Evolutionary conservation across 805 yeast species (phyloP), one percentile per base, ranked within the genome.

Genomic region (Metschnikowia vanudenii): DNA sequence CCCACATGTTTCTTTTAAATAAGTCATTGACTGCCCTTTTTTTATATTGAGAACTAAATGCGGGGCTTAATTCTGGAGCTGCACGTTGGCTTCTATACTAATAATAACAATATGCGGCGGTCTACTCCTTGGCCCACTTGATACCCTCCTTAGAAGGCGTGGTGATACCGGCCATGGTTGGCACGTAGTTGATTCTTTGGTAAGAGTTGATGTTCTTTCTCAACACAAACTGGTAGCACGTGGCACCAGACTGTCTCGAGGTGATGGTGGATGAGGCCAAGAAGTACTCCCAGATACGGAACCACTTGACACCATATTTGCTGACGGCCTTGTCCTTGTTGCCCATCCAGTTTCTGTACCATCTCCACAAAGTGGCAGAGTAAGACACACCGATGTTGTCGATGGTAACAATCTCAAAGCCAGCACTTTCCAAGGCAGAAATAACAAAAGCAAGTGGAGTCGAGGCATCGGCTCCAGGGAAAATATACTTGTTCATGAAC

Each of bases 391-490:
- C 97, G 59, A 89, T 86, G 69, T 86, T 89, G 68, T 89, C 97
- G 49, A 87, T 70, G 36, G 85, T 75, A 43, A 83, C 90, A 56
- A 88, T 80, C 74, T 89, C 97, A 63, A 89, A 89, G 2, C 96
- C 96, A 48, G 85, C 81, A 33, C 81, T 83, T 73, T 89, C 97
- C 63, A 89, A 79, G 52, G 79, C 73, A 52, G 85, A 79, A 50
- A 83, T 75, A 53, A 88, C 92, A 62, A 87, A 90, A 50, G 88
- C 88, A 58, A 90, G 78, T 32, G 97, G 97, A 47, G 97, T 90
- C 6, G 96, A 88, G 39, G 96, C 96, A 72, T 89, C 97, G 43
- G 96, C 96, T 70, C 97, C 97, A 37, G 97, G 96, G 88, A 89
- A 89, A 64, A 89, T 85, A 71, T 88, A 89, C 76, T 88, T 89